Base-by-base conservation (phyloP, 2,329 filamentous ascomycete species). In the Sporothrix brasiliensis region DNA sequence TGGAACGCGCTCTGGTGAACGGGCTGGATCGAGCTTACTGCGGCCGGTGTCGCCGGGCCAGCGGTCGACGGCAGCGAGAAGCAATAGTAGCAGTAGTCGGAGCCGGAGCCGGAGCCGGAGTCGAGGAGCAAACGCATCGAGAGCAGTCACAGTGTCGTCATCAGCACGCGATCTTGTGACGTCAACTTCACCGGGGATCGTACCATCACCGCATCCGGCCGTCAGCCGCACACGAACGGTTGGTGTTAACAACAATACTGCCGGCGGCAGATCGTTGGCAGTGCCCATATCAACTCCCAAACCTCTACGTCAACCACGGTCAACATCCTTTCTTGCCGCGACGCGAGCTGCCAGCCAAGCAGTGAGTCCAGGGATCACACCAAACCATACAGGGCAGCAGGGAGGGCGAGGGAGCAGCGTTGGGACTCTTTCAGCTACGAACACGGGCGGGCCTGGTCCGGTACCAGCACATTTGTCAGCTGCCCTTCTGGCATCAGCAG, bases 271-370 rank as follows among this genome's bases (percentile, higher is more conserved):
- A 7, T 5, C 34, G 9, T 19, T 50, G 34, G 5, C 34, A 4
- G 58, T 63, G 11, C 58, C 58, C 14, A 11, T 27, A 21, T 63
- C 58, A 13, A 27, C 58, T 9, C 58, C 58, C 2, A 47, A 21
- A 5, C 50, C n/a, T 27, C 49, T 27, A 10, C 21, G 19, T 11
- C 60, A 63, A 13, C 85, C 47, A 24, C 66, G 84, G 71, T 75
- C 77, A 3, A 83, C 88, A 6, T 90, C 87, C 5, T 85, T 86
- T 72, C 86, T 89, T 72, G 88, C 88, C 14, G 88, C 88, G 14
- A 87, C 83, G 41, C 79, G 89, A 34, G 88, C 87, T 2, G 89
- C 88, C 24, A 89, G 87, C 69, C 82, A 89, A 13, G 53, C 67
- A 1, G 54, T 68, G 21, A 72, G 70, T 16, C 70, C 50, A 76